These are phyloP conservation scores for Schizosaccharomyces lindneri DNA, from an alignment of 805 yeast genomes.

Conservation along the genomic window DNA sequence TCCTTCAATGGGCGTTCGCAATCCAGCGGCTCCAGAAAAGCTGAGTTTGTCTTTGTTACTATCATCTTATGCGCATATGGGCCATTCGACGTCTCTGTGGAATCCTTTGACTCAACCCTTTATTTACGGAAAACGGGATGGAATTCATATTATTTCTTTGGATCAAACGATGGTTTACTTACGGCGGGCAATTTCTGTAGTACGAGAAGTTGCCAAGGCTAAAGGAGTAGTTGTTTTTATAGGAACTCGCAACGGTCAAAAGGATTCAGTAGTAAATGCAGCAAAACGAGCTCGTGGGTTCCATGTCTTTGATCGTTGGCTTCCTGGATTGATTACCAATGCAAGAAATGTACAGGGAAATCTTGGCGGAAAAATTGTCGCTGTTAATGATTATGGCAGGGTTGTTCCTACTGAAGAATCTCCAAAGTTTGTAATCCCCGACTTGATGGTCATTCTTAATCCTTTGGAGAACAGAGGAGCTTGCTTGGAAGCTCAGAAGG, in stretches of 20 bases:
- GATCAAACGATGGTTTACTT: conserved; percentile 56
- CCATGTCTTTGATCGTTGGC: conserved; percentile 69
- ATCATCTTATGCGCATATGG: conserved; percentile 87
- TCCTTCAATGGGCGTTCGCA: not conserved
- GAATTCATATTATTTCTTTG: conserved; percentile 73
- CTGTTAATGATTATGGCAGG: not conserved
- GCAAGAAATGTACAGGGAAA: conserved; percentile 32
- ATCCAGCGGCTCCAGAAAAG: conserved; percentile 19
- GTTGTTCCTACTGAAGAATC: conserved; percentile 46
- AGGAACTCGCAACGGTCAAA: conserved; percentile 63
- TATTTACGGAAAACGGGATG: conserved; percentile 69
- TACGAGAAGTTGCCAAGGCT: conserved; percentile 51
- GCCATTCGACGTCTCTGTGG: conserved; percentile 62
- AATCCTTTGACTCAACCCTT: conserved; percentile 22
- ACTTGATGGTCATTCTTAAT: conserved; percentile 61
- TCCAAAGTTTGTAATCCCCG: conserved; percentile 39
- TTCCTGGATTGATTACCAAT: conserved; percentile 85
- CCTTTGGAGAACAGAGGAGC: conserved; percentile 69
- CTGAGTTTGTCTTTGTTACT: conserved; percentile 44
- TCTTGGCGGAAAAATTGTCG: not conserved
- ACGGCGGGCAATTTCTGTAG: conserved; percentile 64
- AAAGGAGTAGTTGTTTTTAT: conserved; percentile 73
- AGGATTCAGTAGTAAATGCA: conserved; percentile 49
- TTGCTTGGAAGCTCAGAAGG: conserved; percentile 53
- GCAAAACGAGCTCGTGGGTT: conserved; percentile 57